phyloP scores from a whole-genome alignment of 305 asterid genomes.

The Rubia tinctorum region DNA sequence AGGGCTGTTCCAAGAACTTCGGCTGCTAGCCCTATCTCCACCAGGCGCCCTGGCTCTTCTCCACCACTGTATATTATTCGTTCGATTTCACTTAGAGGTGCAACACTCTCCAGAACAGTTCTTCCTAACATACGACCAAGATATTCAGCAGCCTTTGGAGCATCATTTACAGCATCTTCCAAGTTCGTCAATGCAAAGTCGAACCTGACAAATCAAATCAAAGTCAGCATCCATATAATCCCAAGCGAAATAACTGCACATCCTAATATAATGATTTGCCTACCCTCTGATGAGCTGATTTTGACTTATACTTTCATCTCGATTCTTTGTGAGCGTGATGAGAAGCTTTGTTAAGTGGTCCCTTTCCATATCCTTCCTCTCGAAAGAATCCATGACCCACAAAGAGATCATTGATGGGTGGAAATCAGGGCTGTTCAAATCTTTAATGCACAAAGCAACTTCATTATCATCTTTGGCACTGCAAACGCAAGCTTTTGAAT shows the following conservation, averaged over 20 bases:
- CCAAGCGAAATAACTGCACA: not conserved
- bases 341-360: slow-evolving; percentile 41
- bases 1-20: slow-evolving; percentile 39
- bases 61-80: slow-evolving; percentile 41
- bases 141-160: slow-evolving; percentile 49
- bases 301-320: slow-evolving; percentile 26
- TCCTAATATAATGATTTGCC: slow-evolving; percentile 5
- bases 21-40: slow-evolving; percentile 47
- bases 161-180: slow-evolving; percentile 55
- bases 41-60: slow-evolving; percentile 44
- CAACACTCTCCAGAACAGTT: slow-evolving; percentile 27
- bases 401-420: slow-evolving; percentile 43
- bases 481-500: slow-evolving; percentile 19
- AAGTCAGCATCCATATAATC: slow-evolving; percentile 4
- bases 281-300: slow-evolving; percentile 40
- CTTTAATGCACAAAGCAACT: slow-evolving; percentile 42
- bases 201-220: slow-evolving; percentile 28
- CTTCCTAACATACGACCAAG: slow-evolving; percentile 43
- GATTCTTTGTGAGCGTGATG: slow-evolving; percentile 33
- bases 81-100: slow-evolving; percentile 31
- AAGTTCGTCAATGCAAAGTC: slow-evolving; percentile 30
- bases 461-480: slow-evolving; percentile 46
- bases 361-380: slow-evolving; percentile 49
- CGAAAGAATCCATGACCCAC: slow-evolving; percentile 51
- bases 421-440: slow-evolving; percentile 39